Evolutionary conservation across 345 rosid species (phyloP).

Genomic region (Eucalyptus microcorys): DNA sequence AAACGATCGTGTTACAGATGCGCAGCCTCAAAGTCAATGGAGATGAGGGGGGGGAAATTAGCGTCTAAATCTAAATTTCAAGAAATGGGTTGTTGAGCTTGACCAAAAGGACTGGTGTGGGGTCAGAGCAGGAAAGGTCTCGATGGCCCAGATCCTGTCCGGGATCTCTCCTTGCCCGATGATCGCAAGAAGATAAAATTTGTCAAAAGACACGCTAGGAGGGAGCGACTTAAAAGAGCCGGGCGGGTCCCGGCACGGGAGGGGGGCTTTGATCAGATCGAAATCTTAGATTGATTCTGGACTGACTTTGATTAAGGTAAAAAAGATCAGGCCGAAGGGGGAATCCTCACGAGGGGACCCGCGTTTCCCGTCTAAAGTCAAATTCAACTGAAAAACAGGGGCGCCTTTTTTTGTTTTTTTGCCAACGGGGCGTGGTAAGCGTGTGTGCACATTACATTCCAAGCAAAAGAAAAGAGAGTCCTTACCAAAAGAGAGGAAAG

Average conservation of each 20-base stretch:
- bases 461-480: background rate
- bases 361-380: background rate
- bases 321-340: background rate
- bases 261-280: background rate
- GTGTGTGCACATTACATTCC: background rate
- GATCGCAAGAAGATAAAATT: background rate
- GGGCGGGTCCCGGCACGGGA: background rate
- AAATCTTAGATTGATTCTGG: background rate
- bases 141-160: background rate
- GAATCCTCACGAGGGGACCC: background rate
- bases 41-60: background rate
- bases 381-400: background rate
- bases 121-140: background rate
- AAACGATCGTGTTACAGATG: background rate
- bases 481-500: background rate
- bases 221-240: background rate
- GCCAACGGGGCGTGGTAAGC: background rate
- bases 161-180: background rate
- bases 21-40: background rate
- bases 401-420: background rate
- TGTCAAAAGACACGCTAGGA: background rate
- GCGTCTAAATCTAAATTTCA: background rate
- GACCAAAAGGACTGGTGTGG: background rate
- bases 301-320: background rate
- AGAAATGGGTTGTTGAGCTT: background rate